Evolutionary conservation across 129 eudicot species (phyloP), one percentile per base, ranked within the genome.

Genomic region (Silybum marianum): DNA sequence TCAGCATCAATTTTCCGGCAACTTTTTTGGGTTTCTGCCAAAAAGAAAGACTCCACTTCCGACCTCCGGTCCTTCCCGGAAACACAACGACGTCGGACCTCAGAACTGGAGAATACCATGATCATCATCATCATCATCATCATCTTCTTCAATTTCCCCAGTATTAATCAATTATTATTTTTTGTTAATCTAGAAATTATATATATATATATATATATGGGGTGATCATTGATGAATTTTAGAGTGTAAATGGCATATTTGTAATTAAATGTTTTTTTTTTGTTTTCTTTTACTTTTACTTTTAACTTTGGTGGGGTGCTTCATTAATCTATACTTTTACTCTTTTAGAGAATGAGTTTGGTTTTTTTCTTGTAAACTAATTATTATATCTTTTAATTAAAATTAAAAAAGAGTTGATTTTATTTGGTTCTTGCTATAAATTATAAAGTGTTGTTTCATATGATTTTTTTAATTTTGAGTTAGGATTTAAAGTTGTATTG

Each of bases 11-110:
- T 69, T 67, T 39, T 69, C 78, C 34, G 93, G 87, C 39, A 83
- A 89, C 54, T 91, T 88, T 46, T 44, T 81, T 10, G 91, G 91
- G 26, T 91, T 80, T 80, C 70, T 93, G 86, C 98, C 98, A 8
- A 89, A 89, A 72, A 86, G 97, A 40, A 77, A 71, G 76, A 81
- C 70, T 42, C 90, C 92, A 6, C 71, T 91, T 67, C 94, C 94
- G 3, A 77, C 86, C 21, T 93, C 98, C 3, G 94, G 86, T 68
- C 98, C 98, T 3, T 93, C 98, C 2, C 79, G 94, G 76, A 93
- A 88, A 72, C 98, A 93, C 90, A 93, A 93, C 48, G 91, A 88
- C 74, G 84, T 93, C 79, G 92, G 97, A 62, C 82, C 85, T 9
- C 88, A 86, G 63, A 76, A 40, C 39, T 86, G 87, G 85, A 83